Conservation (phyloP, 257 asterid genomes). For the Henckelia pumila region DNA sequence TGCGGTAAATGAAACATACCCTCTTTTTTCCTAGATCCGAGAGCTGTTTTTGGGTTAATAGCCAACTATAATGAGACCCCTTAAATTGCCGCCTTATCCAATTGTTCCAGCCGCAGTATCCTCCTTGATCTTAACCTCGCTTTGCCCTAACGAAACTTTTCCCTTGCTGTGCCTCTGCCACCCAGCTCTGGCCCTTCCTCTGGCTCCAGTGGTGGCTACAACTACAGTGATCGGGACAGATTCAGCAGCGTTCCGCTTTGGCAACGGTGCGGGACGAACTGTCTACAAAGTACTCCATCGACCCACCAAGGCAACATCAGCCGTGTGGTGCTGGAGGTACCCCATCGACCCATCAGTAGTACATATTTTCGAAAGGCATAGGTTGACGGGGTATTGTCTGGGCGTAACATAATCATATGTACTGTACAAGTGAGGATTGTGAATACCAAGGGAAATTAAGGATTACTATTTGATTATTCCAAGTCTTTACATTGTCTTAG, state of each 20-base stretch:
- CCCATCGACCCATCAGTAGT: too few species aligned
- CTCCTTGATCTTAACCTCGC: slow-evolving; percentile 39
- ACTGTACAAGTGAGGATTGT: too few species aligned
- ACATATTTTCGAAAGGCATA: too few species aligned
- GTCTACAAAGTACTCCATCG: slow-evolving; percentile 90
- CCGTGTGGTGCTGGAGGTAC: too few species aligned
- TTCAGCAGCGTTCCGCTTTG: slow-evolving; percentile 79
- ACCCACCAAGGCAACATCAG: too few species aligned
- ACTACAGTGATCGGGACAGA: slow-evolving; percentile 58
- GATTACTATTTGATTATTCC: too few species aligned
- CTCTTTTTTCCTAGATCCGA: background rate
- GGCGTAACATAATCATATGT: too few species aligned
- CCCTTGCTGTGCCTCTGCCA: slow-evolving; percentile 43
- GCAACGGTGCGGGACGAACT: slow-evolving; percentile 86
- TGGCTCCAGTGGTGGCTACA: slow-evolving; percentile 11
- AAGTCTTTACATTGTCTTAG: too few species aligned
- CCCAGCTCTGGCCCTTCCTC: slow-evolving; percentile 37
- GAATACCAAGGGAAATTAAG: too few species aligned
- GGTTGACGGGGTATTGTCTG: too few species aligned
- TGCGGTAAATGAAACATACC: background rate
- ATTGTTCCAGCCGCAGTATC: slow-evolving; percentile 27
- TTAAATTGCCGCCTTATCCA: slow-evolving; percentile 32
- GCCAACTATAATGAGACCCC: slow-evolving; percentile 26
- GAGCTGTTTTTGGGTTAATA: background rate
- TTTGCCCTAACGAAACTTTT: slow-evolving; percentile 36